Conservation (phyloP, 2,329 filamentous ascomycete species). For the Penicillium sp. region DNA sequence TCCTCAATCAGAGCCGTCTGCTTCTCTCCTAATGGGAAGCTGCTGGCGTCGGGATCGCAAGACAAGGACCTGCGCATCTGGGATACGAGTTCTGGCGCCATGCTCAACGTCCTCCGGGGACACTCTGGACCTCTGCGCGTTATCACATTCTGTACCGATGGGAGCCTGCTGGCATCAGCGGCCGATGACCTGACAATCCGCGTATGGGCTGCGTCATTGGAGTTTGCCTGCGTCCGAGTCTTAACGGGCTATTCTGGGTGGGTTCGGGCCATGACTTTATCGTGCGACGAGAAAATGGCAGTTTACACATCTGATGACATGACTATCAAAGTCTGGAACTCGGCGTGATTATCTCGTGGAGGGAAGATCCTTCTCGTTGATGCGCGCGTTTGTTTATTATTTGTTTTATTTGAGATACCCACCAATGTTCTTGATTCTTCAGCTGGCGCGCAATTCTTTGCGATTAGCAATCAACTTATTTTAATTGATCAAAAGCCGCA, state of each 20-base stretch:
- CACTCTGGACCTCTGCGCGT: constrained; percentile 4
- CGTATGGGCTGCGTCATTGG: background rate
- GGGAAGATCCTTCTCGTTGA: background rate
- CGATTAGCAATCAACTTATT: background rate
- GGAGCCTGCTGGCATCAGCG: constrained; percentile 3
- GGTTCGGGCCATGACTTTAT: constrained; percentile 5
- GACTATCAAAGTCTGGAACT: constrained; percentile 10
- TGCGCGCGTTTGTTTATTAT: background rate
- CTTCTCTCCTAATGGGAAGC: constrained; percentile 3
- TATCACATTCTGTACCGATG: constrained; percentile 1
- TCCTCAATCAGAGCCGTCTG: constrained; percentile 4
- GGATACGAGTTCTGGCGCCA: constrained; percentile 3
- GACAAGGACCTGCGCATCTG: constrained; percentile 8
- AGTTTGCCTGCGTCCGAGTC: background rate
- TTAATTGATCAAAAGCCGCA: background rate
- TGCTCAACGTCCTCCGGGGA: background rate
- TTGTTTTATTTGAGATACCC: constrained; percentile 7
- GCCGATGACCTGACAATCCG: constrained; percentile 8
- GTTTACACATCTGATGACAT: constrained; percentile 9
- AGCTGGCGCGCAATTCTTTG: background rate
- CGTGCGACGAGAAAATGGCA: background rate
- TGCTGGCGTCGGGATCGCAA: constrained; percentile 4
- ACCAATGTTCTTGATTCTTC: constrained; percentile 4
- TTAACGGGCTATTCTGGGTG: constrained; percentile 6
- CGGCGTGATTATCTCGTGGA: background rate